These are phyloP conservation scores for Agaricales sp. DNA, from an alignment of 1,284 basidiomycete genomes.

Conservation along the genomic window DNA sequence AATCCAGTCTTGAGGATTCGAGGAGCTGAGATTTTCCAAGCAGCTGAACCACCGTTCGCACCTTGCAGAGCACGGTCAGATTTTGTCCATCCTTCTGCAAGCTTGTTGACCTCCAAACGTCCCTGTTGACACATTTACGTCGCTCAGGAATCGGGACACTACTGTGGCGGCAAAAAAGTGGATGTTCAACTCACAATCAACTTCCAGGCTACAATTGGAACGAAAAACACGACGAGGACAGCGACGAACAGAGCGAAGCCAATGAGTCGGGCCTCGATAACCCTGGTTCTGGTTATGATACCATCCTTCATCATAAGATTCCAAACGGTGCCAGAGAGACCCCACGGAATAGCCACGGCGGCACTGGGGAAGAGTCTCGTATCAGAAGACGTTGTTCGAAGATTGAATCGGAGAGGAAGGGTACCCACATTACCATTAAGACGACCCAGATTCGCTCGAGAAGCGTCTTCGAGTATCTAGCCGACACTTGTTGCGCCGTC, in stretches of 20 bases:
- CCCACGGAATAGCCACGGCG: neutral
- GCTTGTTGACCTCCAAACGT: constrained; percentile 25
- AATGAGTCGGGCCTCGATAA: constrained; percentile 27
- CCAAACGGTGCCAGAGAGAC: neutral
- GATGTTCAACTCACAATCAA: constrained; percentile 30
- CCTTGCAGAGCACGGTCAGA: constrained; percentile 26
- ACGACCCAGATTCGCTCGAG: constrained; percentile 36
- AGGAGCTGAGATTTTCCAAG: constrained; percentile 34
- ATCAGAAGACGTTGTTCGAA: constrained; percentile 10
- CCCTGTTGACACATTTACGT: too few species aligned
- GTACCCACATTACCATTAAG: constrained; percentile 29
- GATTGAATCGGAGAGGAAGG: constrained; percentile 14
- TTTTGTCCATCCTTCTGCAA: constrained; percentile 32
- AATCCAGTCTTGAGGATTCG: constrained; percentile 27
- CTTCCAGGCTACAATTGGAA: constrained; percentile 42
- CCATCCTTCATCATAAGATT: constrained; percentile 7
- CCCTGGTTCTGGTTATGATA: neutral
- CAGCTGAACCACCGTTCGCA: constrained; percentile 21
- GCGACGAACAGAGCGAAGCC: constrained; percentile 28
- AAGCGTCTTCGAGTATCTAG: constrained; percentile 32
- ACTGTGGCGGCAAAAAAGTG: neutral
- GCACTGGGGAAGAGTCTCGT: constrained; percentile 4
- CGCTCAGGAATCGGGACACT: constrained; percentile 2
- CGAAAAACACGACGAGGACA: constrained; percentile 27
- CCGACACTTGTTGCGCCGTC: constrained; percentile 26